Conservation (phyloP, 2,329 filamentous ascomycete genomes). For the Sphaceloma murrayae region DNA sequence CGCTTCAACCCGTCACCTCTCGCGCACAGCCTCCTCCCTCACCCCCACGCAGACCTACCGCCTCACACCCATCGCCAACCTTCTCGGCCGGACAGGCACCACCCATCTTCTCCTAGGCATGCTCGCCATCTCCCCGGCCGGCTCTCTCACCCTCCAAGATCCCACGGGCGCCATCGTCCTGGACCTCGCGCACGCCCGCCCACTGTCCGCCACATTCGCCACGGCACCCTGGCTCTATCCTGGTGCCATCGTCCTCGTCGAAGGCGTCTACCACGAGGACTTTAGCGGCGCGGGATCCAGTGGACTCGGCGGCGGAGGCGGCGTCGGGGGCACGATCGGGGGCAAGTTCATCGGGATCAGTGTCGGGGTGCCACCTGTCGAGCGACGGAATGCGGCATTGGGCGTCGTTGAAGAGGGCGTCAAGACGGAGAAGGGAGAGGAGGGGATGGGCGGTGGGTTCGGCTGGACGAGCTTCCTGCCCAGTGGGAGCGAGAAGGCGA, state of each 20-base stretch:
- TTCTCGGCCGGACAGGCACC: conserved; percentile 68
- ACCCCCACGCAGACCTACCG: conserved; percentile 61
- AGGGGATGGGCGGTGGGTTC: conserved; percentile 54
- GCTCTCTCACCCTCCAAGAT: conserved; percentile 73
- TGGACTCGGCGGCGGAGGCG: conserved; percentile 56
- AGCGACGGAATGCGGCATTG: conserved; percentile 69
- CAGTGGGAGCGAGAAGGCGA: conserved; percentile 76
- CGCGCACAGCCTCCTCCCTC: conserved; percentile 49
- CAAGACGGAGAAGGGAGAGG: conserved; percentile 34
- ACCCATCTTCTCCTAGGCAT: conserved; percentile 81
- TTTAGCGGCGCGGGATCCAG: conserved; percentile 57
- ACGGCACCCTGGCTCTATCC: conserved; percentile 78
- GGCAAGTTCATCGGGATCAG: conserved; percentile 86
- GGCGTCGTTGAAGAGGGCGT: conserved; percentile 52
- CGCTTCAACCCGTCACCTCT: conserved; percentile 42
- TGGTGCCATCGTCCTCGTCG: conserved; percentile 90
- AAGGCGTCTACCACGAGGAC: conserved; percentile 95
- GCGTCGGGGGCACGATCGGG: conserved; percentile 83
- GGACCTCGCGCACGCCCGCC: conserved; percentile 69
- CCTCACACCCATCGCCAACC: conserved; percentile 72
- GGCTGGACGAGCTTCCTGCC: conserved; percentile 97
- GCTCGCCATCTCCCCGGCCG: conserved; percentile 69
- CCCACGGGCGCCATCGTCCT: conserved; percentile 78
- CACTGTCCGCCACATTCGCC: conserved; percentile 62
- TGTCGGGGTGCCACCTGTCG: conserved; percentile 82